phyloP scores from a whole-genome alignment of 768 basidiomycete species.

The Dioszegia aurantiaca region DNA sequence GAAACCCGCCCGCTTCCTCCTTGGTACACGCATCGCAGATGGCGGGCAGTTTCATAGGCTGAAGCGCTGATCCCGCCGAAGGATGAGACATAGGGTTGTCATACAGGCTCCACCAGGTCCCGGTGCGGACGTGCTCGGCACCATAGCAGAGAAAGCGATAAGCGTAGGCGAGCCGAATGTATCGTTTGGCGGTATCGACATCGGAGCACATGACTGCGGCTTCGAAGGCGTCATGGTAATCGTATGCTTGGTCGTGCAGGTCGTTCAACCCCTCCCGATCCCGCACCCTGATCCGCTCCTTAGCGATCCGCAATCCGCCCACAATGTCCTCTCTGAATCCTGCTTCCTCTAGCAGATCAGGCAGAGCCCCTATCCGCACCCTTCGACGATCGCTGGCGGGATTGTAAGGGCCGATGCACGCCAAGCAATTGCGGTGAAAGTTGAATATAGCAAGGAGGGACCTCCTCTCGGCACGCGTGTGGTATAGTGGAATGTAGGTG shows the following conservation, averaged over 20 bases:
- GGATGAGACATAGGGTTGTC: neutral
- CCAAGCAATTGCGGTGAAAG: constrained; percentile 3
- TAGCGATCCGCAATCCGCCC: neutral
- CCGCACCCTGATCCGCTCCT: neutral
- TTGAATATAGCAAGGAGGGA: neutral
- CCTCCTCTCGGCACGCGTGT: neutral
- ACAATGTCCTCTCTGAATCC: neutral
- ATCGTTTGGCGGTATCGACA: neutral
- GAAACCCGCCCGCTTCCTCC: neutral
- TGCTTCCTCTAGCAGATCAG: neutral
- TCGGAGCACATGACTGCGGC: neutral
- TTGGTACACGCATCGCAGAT: constrained; percentile 3
- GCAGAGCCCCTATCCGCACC: neutral
- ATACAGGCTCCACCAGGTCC: neutral
- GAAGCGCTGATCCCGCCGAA: neutral
- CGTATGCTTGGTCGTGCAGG: neutral
- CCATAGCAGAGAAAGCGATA: neutral
- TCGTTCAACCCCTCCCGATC: constrained; percentile 4
- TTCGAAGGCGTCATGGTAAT: neutral
- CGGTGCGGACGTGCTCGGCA: neutral
- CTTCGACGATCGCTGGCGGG: neutral
- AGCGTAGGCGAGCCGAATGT: neutral
- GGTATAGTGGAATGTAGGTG: neutral
- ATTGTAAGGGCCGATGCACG: neutral
- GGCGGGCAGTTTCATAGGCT: neutral